Evolutionary conservation across 106 monocot species (phyloP), one percentile per base, ranked within the genome.

Genomic region (Dioscorea zingiberensis): DNA sequence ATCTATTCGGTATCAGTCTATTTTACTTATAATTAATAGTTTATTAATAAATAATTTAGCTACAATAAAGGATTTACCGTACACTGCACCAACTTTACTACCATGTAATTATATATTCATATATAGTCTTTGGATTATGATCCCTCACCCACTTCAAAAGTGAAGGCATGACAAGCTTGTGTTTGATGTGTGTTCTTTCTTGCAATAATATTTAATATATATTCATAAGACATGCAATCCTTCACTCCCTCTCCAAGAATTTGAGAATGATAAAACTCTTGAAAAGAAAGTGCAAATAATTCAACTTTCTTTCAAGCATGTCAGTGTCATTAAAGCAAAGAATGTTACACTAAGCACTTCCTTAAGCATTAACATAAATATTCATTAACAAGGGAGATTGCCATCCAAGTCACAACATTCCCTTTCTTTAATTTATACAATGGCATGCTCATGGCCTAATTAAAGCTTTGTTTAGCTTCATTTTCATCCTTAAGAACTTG

Each of bases 341-440:
- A 38, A 38, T 38, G 38, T 38, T 38, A 38, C 38, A 38, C 38
- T 38, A 38, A 51, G 51, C 51, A 51, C 19, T 13, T 18, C 4
- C 18, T 19, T 51, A 13, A 51, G 19, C 51, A 51, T 51, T 19
- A 51, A 16, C 15, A 51, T 18, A 8, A 62, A 62, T 17, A 44
- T 30, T 30, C 32, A 27, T n/a, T 7, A 47, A 8, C 22, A 48
- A 21, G 24, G 22, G 53, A 69, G 53, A 69, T 57, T 76, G 62
- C 62, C 58, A 62, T 76, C 68, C 69, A n/a, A 62, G 69, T 76
- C 76, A 76, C 54, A 69, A 69, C 76, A 76, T 76, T 76, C 76
- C 64, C 64, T 69, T 70, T 62, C 27, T 25, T 63, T 25, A 47
- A 49, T 54, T 58, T n/a, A 24, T 38, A 10, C 38, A 38, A 38